These are phyloP conservation scores for Gastrolobium bilobum DNA, from an alignment of 306 rosid genomes.

Conservation along the genomic window DNA sequence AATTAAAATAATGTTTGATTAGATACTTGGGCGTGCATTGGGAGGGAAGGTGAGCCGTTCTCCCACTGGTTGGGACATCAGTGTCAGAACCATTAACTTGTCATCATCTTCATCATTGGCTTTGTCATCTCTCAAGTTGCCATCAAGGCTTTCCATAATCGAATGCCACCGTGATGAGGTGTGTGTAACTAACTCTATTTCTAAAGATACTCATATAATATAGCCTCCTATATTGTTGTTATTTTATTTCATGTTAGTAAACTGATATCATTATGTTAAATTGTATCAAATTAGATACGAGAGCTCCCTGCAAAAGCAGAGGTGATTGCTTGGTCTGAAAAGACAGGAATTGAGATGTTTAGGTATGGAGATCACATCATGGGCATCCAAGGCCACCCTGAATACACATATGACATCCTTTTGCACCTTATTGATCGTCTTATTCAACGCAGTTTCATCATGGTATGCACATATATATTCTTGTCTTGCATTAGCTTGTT, in stretches of 20 bases:
- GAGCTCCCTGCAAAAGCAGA: slow-evolving; percentile 85
- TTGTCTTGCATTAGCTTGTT: not conserved
- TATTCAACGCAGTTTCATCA: slow-evolving; percentile 53
- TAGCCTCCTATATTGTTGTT: no score
- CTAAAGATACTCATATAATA: not conserved
- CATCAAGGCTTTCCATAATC: slow-evolving; percentile 66
- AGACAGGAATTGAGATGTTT: slow-evolving; percentile 83
- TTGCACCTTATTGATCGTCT: slow-evolving; percentile 78
- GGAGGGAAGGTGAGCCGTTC: slow-evolving; percentile 89
- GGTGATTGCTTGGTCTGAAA: slow-evolving; percentile 85
- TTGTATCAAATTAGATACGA: slow-evolving; percentile 55
- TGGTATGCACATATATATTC: slow-evolving; percentile 48
- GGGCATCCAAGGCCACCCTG: slow-evolving; percentile 99
- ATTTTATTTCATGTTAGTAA: not conserved
- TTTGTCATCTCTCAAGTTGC: slow-evolving; percentile 60
- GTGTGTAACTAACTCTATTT: not conserved
- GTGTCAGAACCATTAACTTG: slow-evolving; percentile 66
- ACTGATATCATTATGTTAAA: not conserved
- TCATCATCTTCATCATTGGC: slow-evolving; percentile 55
- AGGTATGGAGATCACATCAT: slow-evolving; percentile 75
- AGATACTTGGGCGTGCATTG: slow-evolving; percentile 83
- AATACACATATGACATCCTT: slow-evolving; percentile 80
- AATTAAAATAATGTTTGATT: not conserved
- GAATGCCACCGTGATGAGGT: slow-evolving; percentile 94
- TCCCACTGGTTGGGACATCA: slow-evolving; percentile 87